These are phyloP conservation scores for Purpureocillium lavendulum DNA, from an alignment of 2,329 filamentous ascomycete genomes.

Conservation along the genomic window DNA sequence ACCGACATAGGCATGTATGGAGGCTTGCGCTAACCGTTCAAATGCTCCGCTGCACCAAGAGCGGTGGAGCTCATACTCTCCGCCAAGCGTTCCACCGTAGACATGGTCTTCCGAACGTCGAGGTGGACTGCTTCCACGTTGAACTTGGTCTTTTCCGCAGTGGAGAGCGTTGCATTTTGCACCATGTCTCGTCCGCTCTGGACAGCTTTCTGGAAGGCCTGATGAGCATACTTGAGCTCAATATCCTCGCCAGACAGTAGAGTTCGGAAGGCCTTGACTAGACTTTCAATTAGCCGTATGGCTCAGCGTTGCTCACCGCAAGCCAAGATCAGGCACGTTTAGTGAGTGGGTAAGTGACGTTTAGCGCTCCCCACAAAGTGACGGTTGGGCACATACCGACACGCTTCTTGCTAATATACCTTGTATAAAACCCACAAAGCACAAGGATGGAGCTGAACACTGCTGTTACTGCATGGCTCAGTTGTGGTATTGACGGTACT, in stretches of 20 bases:
- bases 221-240: conserved; percentile 5
- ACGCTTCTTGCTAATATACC: conserved; percentile 5
- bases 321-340: no score
- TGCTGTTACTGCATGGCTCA: conserved; percentile 2
- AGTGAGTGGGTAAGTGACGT: no score
- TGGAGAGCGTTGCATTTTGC: conserved; percentile 3
- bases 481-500: conserved; percentile 4
- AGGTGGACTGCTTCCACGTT: conserved; percentile 1
- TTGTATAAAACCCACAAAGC: conserved; percentile 6
- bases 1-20: neutral
- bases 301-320: no score
- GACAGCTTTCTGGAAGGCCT: conserved; percentile 5
- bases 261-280: conserved; percentile 6
- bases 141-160: conserved; percentile 2
- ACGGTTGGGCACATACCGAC: conserved; percentile 3
- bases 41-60: neutral
- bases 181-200: conserved; percentile 5
- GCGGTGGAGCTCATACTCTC: neutral
- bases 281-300: neutral
- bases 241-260: conserved; percentile 5
- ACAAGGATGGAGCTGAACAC: conserved; percentile 6
- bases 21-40: conserved; percentile 1
- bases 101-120: neutral
- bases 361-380: no score
- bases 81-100: neutral